These are phyloP conservation scores for Phytopythium vexans DNA, from an alignment of 352 stramenopile species.

Conservation along the genomic window DNA sequence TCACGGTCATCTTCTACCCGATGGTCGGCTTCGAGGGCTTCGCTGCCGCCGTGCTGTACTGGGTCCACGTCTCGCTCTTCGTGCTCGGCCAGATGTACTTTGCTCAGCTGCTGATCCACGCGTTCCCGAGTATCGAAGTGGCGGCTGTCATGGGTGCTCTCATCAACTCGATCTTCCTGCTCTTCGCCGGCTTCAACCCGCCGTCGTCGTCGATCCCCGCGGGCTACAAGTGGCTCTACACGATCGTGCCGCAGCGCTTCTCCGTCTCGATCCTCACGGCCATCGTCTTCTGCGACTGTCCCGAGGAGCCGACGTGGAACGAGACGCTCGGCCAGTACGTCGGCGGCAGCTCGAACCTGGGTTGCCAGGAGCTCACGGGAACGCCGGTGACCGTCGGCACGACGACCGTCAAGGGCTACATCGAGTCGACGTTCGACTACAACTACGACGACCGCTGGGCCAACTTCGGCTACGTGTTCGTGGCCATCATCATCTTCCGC, in stretches of 20 bases:
- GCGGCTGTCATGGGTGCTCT: slow-evolving; percentile 20
- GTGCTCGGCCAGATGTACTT: slow-evolving; percentile 45
- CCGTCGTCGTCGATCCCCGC: slow-evolving; percentile 12
- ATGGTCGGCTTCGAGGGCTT: slow-evolving; percentile 25
- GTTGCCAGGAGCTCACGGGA: slow-evolving; percentile 8
- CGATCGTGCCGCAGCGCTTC: slow-evolving; percentile 15
- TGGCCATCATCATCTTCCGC: slow-evolving; percentile 12
- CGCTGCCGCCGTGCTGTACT: slow-evolving; percentile 41
- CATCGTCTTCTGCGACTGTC: slow-evolving; percentile 9
- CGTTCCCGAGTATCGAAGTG: slow-evolving; percentile 20
- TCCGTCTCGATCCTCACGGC: slow-evolving; percentile 9
- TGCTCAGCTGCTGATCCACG: slow-evolving; percentile 55
- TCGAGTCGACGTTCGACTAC: slow-evolving; percentile 9
- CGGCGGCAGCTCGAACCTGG: slow-evolving; percentile 7
- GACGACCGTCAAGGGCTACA: slow-evolving; percentile 8
- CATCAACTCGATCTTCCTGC: slow-evolving; percentile 33
- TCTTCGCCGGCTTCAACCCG: slow-evolving; percentile 37
- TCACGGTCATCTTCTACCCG: slow-evolving; percentile 61
- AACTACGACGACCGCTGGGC: slow-evolving; percentile 7
- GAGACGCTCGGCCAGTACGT: slow-evolving; percentile 8
- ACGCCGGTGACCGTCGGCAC: slow-evolving; percentile 7
- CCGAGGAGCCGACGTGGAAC: slow-evolving; percentile 13
- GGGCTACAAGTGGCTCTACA: slow-evolving; percentile 23
- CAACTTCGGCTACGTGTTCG: slow-evolving; percentile 12
- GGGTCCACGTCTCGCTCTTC: slow-evolving; percentile 46